These are phyloP conservation scores for Candida pseudoglaebosa DNA, from an alignment of 805 yeast species.

Conservation along the genomic window DNA sequence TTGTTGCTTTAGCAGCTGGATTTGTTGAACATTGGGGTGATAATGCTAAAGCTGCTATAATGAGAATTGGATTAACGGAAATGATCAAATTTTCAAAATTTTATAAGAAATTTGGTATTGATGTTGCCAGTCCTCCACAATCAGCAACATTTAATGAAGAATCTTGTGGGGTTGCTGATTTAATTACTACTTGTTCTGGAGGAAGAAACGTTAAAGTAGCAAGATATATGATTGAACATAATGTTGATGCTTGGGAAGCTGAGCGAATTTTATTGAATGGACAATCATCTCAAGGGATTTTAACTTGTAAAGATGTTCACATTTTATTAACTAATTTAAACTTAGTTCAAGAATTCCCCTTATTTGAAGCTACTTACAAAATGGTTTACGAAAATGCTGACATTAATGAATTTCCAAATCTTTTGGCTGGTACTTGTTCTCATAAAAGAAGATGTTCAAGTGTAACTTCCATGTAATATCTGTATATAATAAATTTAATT, in stretches of 20 bases:
- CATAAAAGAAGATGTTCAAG: slow-evolving; percentile 1
- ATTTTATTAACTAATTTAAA: slow-evolving; percentile 61
- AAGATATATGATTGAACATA: slow-evolving; percentile 74
- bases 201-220: slow-evolving; percentile 96
- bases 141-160: slow-evolving; percentile 86
- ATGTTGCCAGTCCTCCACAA: slow-evolving; percentile 52
- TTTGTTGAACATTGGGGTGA: slow-evolving; percentile 98
- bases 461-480: slow-evolving; percentile 1
- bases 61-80: slow-evolving; percentile 92
- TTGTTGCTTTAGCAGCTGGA: slow-evolving; percentile 95
- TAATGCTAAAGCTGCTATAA: slow-evolving; percentile 95
- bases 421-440: slow-evolving; percentile 39
- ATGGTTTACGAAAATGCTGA: slow-evolving; percentile 73
- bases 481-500: no score
- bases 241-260: slow-evolving; percentile 72
- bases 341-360: slow-evolving; percentile 70
- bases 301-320: slow-evolving; percentile 88
- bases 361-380: slow-evolving; percentile 74
- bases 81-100: slow-evolving; percentile 73
- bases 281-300: slow-evolving; percentile 93
- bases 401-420: slow-evolving; percentile 70
- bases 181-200: slow-evolving; percentile 96
- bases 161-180: slow-evolving; percentile 96
- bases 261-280: slow-evolving; percentile 89
- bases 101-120: slow-evolving; percentile 55